Base-by-base conservation (phyloP, 805 yeast species). In the Torulaspora quercuum region DNA sequence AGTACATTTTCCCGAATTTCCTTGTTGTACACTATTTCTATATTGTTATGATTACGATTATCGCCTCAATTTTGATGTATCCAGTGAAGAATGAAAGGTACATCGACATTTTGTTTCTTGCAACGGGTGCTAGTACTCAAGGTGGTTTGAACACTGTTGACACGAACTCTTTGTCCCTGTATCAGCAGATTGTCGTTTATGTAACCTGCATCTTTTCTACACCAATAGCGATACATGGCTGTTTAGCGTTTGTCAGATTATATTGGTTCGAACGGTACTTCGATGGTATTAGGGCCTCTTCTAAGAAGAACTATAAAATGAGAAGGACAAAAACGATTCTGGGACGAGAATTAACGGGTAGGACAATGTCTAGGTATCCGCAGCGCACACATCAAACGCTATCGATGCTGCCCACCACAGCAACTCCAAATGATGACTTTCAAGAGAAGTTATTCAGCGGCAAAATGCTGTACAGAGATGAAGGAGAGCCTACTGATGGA, bases 201-300 rank as follows among this genome's bases (percentile, higher is more conserved):
- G 46, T 84, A 8, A 42, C 77, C 3, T 64, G 89, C 18, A 68
- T 77, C 45, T 49, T 87, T 13, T 75, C 94, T 3, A 88, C 95
- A 0, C 97, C 97, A 1, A 84, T 92, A 13, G 81, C 82, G 55
- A 85, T 94, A 36, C 95, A 92, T 57, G 77, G 95, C 0, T 72
- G 75, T 1, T 65, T 92, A 22, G 79, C 87, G 6, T 76, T 86
- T 44, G 66, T 89, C 7, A 72, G 98, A 33, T 66, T 92, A 29
- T 85, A 84, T 57, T 84, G 95, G 86, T 92, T 85, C 61, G 95
- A 88, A 57, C 75, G 86, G 46, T 74, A 81, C 49, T 87, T 92
- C 61, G 90, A 86, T 55, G 77, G 81, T 48, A 89, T 92, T 57
- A 81, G 81, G 44, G 76, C 70, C 41, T 72, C 73, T 35, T 85